A percentile compares a stretch with the other conserved stretches of the same genome.
Conservation (phyloP, 768 basidiomycete species). For the Thelephora aurantiotincta region DNA sequence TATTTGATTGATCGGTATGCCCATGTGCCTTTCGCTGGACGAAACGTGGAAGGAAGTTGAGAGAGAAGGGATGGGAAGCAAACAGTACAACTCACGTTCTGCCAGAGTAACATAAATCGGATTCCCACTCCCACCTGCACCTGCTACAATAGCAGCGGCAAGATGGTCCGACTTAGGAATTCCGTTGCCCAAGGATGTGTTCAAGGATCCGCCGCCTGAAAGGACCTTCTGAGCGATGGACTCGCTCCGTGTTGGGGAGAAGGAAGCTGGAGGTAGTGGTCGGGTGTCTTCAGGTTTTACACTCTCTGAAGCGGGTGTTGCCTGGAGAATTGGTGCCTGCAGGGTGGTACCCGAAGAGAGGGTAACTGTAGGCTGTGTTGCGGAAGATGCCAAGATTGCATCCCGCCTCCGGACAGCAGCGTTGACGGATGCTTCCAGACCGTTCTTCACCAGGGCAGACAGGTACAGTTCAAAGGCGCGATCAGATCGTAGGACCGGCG, state of each 20-base stretch:
- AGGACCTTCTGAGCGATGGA: constrained; percentile 28
- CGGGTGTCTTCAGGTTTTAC: neutral
- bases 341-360: constrained; percentile 8
- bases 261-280: neutral
- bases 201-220: constrained; percentile 4
- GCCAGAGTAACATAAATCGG: constrained; percentile 75
- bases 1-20: constrained; percentile 50
- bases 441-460: constrained; percentile 45
- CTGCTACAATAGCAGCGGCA: constrained; percentile 26
- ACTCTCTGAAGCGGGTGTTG: constrained; percentile 4
- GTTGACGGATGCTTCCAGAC: constrained; percentile 40
- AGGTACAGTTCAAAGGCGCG: constrained; percentile 70
- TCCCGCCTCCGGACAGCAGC: constrained; percentile 60
- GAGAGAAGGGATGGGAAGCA: neutral
- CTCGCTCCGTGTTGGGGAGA: constrained; percentile 18
- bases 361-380: constrained; percentile 9
- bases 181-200: constrained; percentile 1
- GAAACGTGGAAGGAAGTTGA: neutral
- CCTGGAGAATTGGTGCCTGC: neutral
- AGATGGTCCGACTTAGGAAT: constrained; percentile 26
- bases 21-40: constrained; percentile 54
- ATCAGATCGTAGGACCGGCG: constrained; percentile 57
- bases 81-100: constrained; percentile 44
- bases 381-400: constrained; percentile 30
- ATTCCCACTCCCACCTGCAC: constrained; percentile 29